Evolutionary conservation across 768 basidiomycete species (phyloP).

Genomic region (Tylopilus sp.): DNA sequence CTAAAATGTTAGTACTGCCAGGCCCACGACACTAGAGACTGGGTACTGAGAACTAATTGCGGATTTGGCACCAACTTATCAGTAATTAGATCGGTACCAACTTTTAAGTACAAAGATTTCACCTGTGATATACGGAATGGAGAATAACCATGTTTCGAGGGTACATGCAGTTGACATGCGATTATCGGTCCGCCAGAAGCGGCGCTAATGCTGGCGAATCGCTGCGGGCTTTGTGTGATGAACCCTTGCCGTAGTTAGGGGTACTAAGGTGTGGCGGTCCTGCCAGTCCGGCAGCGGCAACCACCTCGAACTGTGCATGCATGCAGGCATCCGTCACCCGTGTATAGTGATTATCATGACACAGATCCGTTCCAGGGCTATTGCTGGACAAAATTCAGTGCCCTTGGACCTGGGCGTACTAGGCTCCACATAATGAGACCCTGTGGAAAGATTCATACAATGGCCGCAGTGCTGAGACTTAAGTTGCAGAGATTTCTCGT

Average conservation of each 20-base stretch:
- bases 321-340: constrained; percentile 22
- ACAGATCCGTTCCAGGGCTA: constrained; percentile 6
- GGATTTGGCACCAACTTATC: neutral
- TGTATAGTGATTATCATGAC: constrained; percentile 18
- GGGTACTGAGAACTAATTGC: no score
- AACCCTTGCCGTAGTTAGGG: constrained; percentile 1
- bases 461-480: neutral
- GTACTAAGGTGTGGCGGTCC: no score
- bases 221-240: neutral
- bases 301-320: no score
- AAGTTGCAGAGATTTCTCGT: no score
- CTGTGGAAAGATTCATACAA: neutral
- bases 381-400: no score
- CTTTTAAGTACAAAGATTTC: no score
- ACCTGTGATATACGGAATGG: neutral
- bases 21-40: no score
- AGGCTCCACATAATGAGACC: constrained; percentile 4
- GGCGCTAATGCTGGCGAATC: constrained; percentile 7
- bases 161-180: no score
- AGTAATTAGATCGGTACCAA: neutral
- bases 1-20: no score
- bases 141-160: no score
- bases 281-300: no score
- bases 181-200: neutral
- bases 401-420: no score